Evolutionary conservation across 2,329 filamentous ascomycete genomes (phyloP).

Genomic region (Cercospora sp.): DNA sequence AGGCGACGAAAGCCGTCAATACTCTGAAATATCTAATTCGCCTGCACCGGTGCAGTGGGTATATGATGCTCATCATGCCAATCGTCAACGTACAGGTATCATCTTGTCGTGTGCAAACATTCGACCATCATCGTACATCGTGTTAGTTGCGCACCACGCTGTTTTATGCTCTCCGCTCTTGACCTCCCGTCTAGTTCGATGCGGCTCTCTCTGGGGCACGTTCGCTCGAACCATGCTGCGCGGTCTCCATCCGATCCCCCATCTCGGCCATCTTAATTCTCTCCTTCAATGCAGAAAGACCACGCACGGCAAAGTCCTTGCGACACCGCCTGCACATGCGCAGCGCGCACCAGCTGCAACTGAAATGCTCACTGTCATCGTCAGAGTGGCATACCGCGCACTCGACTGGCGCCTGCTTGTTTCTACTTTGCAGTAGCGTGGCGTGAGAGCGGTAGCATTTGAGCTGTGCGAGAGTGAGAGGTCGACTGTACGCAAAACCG

Average conservation of each 20-base stretch:
- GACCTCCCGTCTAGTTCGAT: background rate
- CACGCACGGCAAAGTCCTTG: slow-evolving; percentile 28
- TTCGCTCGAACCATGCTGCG: slow-evolving; percentile 14
- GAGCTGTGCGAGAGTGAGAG: slow-evolving; percentile 33
- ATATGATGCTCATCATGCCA: background rate
- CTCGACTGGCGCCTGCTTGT: slow-evolving; percentile 38
- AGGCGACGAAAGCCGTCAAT: background rate
- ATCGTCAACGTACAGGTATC: background rate
- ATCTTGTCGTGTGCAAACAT: background rate
- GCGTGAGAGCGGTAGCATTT: slow-evolving; percentile 35
- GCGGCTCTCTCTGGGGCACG: slow-evolving; percentile 13
- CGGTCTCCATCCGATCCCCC: slow-evolving; percentile 15
- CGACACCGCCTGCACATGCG: slow-evolving; percentile 36
- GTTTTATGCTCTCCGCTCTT: background rate
- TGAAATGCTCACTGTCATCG: slow-evolving; percentile 35
- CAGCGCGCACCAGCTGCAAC: slow-evolving; percentile 37
- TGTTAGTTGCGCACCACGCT: background rate
- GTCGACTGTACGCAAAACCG: slow-evolving; percentile 36
- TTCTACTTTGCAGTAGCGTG: slow-evolving; percentile 32
- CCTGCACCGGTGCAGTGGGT: slow-evolving; percentile 1
- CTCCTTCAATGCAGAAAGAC: slow-evolving; percentile 28
- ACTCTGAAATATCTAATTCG: background rate
- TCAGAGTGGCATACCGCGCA: slow-evolving; percentile 39
- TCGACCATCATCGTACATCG: background rate
- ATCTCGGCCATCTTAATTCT: slow-evolving; percentile 24